phyloP scores from a whole-genome alignment of 1,139 yeast species.

The Candida sp. region DNA sequence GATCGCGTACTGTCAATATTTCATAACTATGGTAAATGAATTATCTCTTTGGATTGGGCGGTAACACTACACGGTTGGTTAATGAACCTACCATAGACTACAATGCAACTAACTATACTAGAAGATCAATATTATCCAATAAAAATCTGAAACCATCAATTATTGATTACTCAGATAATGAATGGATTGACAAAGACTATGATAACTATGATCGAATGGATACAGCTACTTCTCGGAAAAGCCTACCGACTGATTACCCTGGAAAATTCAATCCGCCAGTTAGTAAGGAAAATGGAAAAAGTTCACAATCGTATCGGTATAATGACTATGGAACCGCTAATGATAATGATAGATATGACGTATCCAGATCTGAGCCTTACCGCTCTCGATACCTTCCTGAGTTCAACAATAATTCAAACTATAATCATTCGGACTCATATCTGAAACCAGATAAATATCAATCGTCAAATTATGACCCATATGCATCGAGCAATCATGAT shows the following conservation, averaged over 20 bases:
- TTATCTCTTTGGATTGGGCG: slow-evolving; percentile 8
- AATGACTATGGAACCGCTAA: too few relatives aligned
- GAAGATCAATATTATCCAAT: neutral
- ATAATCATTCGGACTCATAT: too few relatives aligned
- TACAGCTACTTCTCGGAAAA: slow-evolving; percentile 7
- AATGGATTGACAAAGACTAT: slow-evolving; percentile 14
- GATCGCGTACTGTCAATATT: neutral
- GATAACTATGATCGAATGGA: slow-evolving; percentile 11
- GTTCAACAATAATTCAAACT: too few relatives aligned
- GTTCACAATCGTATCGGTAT: too few relatives aligned
- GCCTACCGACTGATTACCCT: slow-evolving; percentile 17
- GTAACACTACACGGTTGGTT: slow-evolving; percentile 17
- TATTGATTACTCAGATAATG: slow-evolving; percentile 23
- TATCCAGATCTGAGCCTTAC: neutral
- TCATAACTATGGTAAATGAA: too few relatives aligned
- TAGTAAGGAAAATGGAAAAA: neutral
- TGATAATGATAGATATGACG: neutral
- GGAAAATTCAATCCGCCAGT: slow-evolving; percentile 15
- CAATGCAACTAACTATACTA: slow-evolving; percentile 17
- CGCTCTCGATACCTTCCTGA: too few relatives aligned
- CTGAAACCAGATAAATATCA: neutral
- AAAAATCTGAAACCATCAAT: slow-evolving; percentile 1
- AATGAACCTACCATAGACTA: slow-evolving; percentile 41
- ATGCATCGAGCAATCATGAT: slow-evolving; percentile 8
- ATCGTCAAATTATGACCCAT: slow-evolving; percentile 8